A percentile compares a stretch with the other conserved stretches of the same genome.
These are phyloP conservation scores for Xylogone sp. DNA, from an alignment of 2,329 filamentous ascomycete genomes.

Conservation along the genomic window DNA sequence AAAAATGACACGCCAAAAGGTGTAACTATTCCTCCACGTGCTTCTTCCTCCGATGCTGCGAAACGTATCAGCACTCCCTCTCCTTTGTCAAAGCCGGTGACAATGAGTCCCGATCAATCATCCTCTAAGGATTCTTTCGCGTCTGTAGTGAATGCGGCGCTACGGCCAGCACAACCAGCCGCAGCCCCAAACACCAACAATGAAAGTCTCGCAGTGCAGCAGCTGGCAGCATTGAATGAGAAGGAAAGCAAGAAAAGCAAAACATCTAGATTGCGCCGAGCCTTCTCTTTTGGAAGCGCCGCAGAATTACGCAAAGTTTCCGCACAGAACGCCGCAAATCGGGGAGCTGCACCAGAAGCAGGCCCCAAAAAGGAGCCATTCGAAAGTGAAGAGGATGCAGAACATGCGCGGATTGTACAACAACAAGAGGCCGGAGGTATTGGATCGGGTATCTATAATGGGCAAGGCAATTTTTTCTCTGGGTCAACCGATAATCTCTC, in stretches of 20 bases:
- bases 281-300: slow-evolving; percentile 95
- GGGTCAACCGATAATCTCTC: slow-evolving; percentile 94
- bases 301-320: slow-evolving; percentile 80
- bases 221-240: slow-evolving; percentile 82
- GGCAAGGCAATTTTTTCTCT: slow-evolving; percentile 76
- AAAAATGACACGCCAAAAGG: slow-evolving; percentile 51
- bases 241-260: slow-evolving; percentile 81
- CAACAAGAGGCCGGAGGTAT: slow-evolving; percentile 90
- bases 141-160: slow-evolving; percentile 29
- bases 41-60: slow-evolving; percentile 54
- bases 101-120: slow-evolving; percentile 52
- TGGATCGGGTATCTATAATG: slow-evolving; percentile 89
- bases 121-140: slow-evolving; percentile 38
- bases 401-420: slow-evolving; percentile 86
- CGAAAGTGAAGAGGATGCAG: slow-evolving; percentile 67
- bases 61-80: slow-evolving; percentile 67
- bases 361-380: slow-evolving; percentile 60
- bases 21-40: slow-evolving; percentile 57
- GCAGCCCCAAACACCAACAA: slow-evolving; percentile 29
- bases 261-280: slow-evolving; percentile 78
- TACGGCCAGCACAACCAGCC: slow-evolving; percentile 25
- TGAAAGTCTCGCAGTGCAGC: slow-evolving; percentile 67
- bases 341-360: slow-evolving; percentile 30
- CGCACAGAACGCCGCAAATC: slow-evolving; percentile 49
- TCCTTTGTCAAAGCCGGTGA: slow-evolving; percentile 68